Percentiles rank a stretch among this genome's conserved stretches.
phyloP scores from a whole-genome alignment of 257 asterid genomes.

The Nicotiana noctiflora region DNA sequence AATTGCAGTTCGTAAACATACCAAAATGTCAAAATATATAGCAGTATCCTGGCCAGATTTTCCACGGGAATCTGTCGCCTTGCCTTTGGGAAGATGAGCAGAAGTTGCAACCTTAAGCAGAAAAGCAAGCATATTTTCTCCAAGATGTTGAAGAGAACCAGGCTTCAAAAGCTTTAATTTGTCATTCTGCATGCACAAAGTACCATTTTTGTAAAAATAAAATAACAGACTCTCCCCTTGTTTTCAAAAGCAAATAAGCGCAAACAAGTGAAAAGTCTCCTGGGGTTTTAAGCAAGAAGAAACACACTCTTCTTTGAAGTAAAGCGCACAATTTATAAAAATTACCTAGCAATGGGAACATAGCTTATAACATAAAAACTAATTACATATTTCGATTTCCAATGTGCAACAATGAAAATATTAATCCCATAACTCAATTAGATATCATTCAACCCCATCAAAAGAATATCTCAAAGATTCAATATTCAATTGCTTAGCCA shows the following conservation, averaged over 20 bases:
- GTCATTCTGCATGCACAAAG: slow-evolving; percentile 64
- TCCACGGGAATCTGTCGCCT: slow-evolving; percentile 31
- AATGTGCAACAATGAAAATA: background rate
- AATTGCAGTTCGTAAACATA: slow-evolving; percentile 21
- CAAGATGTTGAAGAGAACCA: slow-evolving; percentile 98
- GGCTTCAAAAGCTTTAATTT: slow-evolving; percentile 71
- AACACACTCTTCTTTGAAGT: background rate
- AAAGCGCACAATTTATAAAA: background rate
- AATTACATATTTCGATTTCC: background rate
- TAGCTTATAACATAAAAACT: slow-evolving; percentile 1
- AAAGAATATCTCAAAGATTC: background rate
- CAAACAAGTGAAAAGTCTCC: background rate
- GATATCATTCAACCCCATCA: background rate
- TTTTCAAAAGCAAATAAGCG: background rate
- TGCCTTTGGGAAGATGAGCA: slow-evolving; percentile 53
- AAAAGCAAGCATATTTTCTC: slow-evolving; percentile 94
- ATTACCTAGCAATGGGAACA: background rate
- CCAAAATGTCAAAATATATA: slow-evolving; percentile 87
- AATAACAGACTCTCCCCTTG: background rate
- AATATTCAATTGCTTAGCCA: background rate
- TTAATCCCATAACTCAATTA: background rate
- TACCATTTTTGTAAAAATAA: background rate
- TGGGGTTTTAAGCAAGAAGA: background rate
- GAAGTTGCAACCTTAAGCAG: slow-evolving; percentile 80
- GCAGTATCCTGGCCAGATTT: slow-evolving; percentile 47